Base-by-base conservation (phyloP, 192 early-diverging fungal species). In the Podila epicladia region DNA sequence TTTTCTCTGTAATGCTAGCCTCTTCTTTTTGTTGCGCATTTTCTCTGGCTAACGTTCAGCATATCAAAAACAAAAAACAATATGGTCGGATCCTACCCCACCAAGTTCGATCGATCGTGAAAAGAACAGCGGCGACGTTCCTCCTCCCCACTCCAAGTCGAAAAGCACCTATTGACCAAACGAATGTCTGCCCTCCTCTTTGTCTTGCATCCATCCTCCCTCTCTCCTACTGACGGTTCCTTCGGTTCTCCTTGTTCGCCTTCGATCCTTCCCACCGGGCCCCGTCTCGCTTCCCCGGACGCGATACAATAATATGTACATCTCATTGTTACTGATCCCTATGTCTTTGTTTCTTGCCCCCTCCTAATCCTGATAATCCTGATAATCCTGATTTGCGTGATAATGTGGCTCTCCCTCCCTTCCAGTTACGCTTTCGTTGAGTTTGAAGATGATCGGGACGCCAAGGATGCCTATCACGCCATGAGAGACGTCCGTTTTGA, bases 361-460 rank as follows among this genome's bases (percentile, higher is more conserved):
- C 51, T 0, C 57, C 26, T 64, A 3, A 65, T 49, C 9, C 45
- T 29, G 41, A 41, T 58, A 3, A 65, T 49, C 9, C 45, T 29
- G 41, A 41, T 58, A 48, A 26, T 33, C 20, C n/a, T 53, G 35
- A 37, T 37, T 37, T 37, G 35, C 35, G 35, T 37, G 35, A 37
- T 37, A 37, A 37, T 37, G 9, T 37, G 35, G 35, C 35, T 9
- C 7, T 37, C 35, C 9, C 35, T 37, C 35, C 35, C 13, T 58
- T 65, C 51, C 64, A 96, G 94, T 55, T 97, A 94, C 88, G 96
- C 97, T 17, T 98, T 97, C 90, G 92, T 97, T 53, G 97, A 98
- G 87, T 97, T 93, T 83, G 95, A 97, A 73, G 94, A 97, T 79
- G 83, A 88, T 69, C 87, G 94, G 58, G 97, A 99, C 79, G 95